Evolutionary conservation across 225 moss, liverwort and hornwort genomes (phyloP).

Genomic region (Bryoerythrophyllum caledonicum): DNA sequence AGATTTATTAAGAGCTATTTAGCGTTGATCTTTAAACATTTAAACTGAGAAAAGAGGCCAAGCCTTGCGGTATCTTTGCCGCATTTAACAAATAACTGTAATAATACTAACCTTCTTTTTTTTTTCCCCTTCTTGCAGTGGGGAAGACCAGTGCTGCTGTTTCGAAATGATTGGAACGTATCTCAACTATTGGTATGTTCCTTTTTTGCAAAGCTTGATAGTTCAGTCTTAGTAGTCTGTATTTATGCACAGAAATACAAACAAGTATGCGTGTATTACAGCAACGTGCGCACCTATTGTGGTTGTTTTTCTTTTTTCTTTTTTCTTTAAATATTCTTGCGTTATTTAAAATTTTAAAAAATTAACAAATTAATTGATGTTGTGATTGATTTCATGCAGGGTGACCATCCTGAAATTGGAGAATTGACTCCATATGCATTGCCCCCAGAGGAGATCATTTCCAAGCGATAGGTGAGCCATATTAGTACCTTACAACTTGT

Average conservation of each 20-base stretch:
- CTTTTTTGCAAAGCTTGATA: conserved; percentile 6
- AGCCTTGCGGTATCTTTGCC: too few species aligned
- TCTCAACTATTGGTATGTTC: conserved; percentile 72
- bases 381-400: conserved; percentile 45
- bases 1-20: too few species aligned
- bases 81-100: too few species aligned
- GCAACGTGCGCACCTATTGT: too few species aligned
- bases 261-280: background rate
- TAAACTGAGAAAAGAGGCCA: too few species aligned
- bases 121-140: conserved; percentile 53
- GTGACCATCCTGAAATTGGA: conserved; percentile 83
- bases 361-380: background rate
- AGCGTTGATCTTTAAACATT: too few species aligned
- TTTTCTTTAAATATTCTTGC: too few species aligned
- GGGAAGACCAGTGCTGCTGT: conserved; percentile 91
- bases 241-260: background rate
- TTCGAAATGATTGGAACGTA: conserved; percentile 96
- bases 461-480: conserved; percentile 37
- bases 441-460: conserved; percentile 63
- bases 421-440: conserved; percentile 84
- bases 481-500: background rate
- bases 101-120: background rate
- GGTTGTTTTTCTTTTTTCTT: too few species aligned
- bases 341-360: too few species aligned
- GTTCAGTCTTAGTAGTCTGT: background rate